Evolutionary conservation across 2,329 filamentous ascomycete genomes (phyloP), one percentile per base, ranked within the genome.

Genomic region (Pseudogymnoascus sp.): DNA sequence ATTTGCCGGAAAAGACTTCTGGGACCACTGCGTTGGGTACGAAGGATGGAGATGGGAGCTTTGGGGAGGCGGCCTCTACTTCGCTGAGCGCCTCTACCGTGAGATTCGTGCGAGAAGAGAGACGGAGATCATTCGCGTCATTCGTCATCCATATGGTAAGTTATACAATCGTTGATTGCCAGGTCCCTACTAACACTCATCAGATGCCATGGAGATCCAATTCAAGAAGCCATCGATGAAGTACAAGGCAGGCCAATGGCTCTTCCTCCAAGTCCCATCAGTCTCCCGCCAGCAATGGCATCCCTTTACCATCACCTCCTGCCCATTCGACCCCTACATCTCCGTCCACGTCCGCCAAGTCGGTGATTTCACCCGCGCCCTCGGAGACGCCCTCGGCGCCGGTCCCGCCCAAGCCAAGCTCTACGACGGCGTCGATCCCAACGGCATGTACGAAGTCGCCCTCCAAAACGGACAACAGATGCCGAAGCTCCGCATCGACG

Each of bases 231-330:
- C 93, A 4, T 95, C 89, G 64, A 96, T 99, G 88, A 91, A 87
- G 73, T 99, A 99, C 85, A 97, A 96, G 83, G 89, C 95, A 12
- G 95, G 95, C 34, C 95, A 99, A 78, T 99, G 93, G 93, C 86
- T 97, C 38, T 97, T 97, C 81, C 82, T 99, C 65, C 93, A 97
- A 75, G 88, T 96, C 23, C 95, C 95, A 0, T 88, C 90, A 5
- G 86, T 99, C 62, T 96, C 91, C 67, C 85, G 82, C 70, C 88
- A 91, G 73, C 92, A 99, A 79, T 99, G 95, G 95, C 95, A 99
- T 77, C 95, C 95, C 1, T 99, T 97, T 75, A 99, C 95, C 72
- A 97, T 99, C 76, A 99, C 95, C 2, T 97, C 95, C 8, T 99
- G 95, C 77, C 95, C 95, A 4, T 95, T 91, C 72, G 95, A 99